A percentile compares a stretch with the other conserved stretches of the same genome.
Conservation (phyloP, 2,329 filamentous ascomycete genomes). For the Drechslerella stenobrocha region DNA sequence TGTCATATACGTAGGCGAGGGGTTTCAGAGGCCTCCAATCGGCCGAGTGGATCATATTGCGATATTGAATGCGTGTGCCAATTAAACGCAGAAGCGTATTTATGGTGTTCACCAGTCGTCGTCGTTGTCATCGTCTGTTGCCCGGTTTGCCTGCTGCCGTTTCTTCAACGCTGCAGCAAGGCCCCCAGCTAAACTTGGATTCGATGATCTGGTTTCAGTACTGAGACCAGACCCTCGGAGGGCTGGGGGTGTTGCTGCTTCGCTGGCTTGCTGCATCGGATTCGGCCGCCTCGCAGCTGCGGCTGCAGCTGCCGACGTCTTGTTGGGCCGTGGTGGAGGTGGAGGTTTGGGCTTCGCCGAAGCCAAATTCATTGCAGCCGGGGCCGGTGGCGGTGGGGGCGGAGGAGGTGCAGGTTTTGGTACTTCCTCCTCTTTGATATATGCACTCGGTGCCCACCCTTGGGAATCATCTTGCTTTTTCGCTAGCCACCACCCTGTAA, state of each 20-base stretch:
- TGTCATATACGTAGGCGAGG: slow-evolving; percentile 16
- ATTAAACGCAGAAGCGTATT: slow-evolving; percentile 18
- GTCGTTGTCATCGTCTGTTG: slow-evolving; percentile 68
- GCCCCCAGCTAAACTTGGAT: slow-evolving; percentile 71
- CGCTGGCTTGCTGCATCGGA: slow-evolving; percentile 65
- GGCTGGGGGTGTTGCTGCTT: slow-evolving; percentile 66
- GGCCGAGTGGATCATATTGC: slow-evolving; percentile 8
- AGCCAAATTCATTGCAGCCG: no score
- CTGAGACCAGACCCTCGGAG: slow-evolving; percentile 53
- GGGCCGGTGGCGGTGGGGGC: slow-evolving; percentile 65
- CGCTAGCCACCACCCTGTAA: slow-evolving; percentile 89
- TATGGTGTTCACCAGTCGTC: slow-evolving; percentile 59
- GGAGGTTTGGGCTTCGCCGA: slow-evolving; percentile 68
- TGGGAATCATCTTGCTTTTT: slow-evolving; percentile 68
- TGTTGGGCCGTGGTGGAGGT: slow-evolving; percentile 74
- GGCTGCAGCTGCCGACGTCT: slow-evolving; percentile 67
- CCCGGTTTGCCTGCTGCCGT: slow-evolving; percentile 75
- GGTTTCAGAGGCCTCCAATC: slow-evolving; percentile 21
- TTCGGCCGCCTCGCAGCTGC: slow-evolving; percentile 57
- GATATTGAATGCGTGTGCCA: slow-evolving; percentile 13
- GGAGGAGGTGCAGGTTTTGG: slow-evolving; percentile 64
- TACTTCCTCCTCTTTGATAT: slow-evolving; percentile 77
- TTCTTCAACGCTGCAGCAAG: slow-evolving; percentile 77
- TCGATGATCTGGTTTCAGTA: slow-evolving; percentile 58
- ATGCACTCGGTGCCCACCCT: slow-evolving; percentile 93